Percentiles rank a stretch among this genome's conserved stretches.
phyloP scores from a whole-genome alignment of 2,329 filamentous ascomycete genomes.

The Diaporthe ampelina region DNA sequence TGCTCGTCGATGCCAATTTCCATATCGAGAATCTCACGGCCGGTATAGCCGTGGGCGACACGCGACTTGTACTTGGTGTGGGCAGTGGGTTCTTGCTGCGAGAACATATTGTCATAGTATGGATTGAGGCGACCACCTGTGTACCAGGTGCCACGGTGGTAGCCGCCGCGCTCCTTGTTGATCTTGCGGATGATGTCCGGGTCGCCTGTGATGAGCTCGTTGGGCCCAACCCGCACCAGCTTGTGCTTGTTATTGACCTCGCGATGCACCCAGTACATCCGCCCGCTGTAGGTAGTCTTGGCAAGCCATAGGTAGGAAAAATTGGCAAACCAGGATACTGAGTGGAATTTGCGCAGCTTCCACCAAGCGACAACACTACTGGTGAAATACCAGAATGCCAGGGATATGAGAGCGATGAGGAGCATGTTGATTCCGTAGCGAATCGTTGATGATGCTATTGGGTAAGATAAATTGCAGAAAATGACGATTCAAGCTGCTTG shows the following conservation, averaged over 20 bases:
- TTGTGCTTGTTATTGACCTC: slow-evolving; percentile 45
- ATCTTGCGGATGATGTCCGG: slow-evolving; percentile 43
- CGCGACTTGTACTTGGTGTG: slow-evolving; percentile 48
- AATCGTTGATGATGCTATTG: not conserved
- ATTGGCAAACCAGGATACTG: slow-evolving; percentile 46
- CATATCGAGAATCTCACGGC: slow-evolving; percentile 26
- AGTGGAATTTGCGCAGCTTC: slow-evolving; percentile 46
- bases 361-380: slow-evolving; percentile 33
- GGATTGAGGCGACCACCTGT: slow-evolving; percentile 30
- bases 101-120: slow-evolving; percentile 33
- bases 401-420: not conserved
- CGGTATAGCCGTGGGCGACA: slow-evolving; percentile 20
- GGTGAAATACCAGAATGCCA: slow-evolving; percentile 41
- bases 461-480: not conserved
- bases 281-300: slow-evolving; percentile 43
- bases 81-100: slow-evolving; percentile 36
- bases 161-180: slow-evolving; percentile 7
- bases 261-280: slow-evolving; percentile 45
- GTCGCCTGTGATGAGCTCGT: slow-evolving; percentile 45
- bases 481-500: not conserved
- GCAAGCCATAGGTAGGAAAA: slow-evolving; percentile 53
- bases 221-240: slow-evolving; percentile 48
- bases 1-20: slow-evolving; percentile 35
- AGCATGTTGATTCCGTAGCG: not conserved
- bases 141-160: slow-evolving; percentile 20